phyloP scores from a whole-genome alignment of 1,284 basidiomycete species.

The Ustilago curta region DNA sequence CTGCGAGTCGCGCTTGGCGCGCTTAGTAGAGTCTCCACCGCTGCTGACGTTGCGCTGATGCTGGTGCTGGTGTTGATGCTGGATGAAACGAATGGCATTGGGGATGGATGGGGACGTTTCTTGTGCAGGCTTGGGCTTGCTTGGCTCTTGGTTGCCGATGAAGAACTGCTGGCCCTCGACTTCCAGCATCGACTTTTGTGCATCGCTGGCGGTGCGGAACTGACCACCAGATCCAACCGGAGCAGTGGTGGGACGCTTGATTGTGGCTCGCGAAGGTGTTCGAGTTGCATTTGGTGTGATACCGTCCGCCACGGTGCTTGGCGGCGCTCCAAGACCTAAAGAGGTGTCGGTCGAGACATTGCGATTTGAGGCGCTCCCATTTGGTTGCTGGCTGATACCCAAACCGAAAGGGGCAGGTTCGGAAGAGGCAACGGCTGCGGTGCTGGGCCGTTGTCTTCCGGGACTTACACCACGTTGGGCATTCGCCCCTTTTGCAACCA shows the following conservation, averaged over 20 bases:
- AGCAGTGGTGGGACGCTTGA: slow-evolving; percentile 45
- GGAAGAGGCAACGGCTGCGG: slow-evolving; percentile 10
- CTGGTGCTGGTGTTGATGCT: slow-evolving; percentile 15
- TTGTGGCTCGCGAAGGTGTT: slow-evolving; percentile 38
- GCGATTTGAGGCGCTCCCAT: slow-evolving; percentile 22
- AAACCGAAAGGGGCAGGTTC: slow-evolving; percentile 2
- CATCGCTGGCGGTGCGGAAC: slow-evolving; percentile 20
- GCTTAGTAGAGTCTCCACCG: not conserved
- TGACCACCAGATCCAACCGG: slow-evolving; percentile 32
- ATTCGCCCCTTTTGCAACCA: slow-evolving; percentile 6
- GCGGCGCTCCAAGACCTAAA: slow-evolving; percentile 2
- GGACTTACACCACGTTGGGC: not conserved
- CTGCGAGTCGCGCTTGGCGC: slow-evolving; percentile 19
- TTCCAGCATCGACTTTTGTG: slow-evolving; percentile 30
- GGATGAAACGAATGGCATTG: slow-evolving; percentile 45
- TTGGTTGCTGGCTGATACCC: slow-evolving; percentile 7
- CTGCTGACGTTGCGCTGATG: slow-evolving; percentile 10
- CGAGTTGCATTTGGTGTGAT: slow-evolving; percentile 8
- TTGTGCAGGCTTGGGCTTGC: slow-evolving; percentile 11
- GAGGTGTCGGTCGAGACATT: slow-evolving; percentile 12
- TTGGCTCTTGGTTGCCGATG: slow-evolving; percentile 25
- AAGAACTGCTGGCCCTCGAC: slow-evolving; percentile 49
- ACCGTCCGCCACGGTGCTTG: not conserved
- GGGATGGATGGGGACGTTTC: slow-evolving; percentile 36
- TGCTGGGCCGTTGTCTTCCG: slow-evolving; percentile 20